Evolutionary conservation across 1,284 basidiomycete species (phyloP).

Genomic region (Ceratorhiza oryzae-sativae): DNA sequence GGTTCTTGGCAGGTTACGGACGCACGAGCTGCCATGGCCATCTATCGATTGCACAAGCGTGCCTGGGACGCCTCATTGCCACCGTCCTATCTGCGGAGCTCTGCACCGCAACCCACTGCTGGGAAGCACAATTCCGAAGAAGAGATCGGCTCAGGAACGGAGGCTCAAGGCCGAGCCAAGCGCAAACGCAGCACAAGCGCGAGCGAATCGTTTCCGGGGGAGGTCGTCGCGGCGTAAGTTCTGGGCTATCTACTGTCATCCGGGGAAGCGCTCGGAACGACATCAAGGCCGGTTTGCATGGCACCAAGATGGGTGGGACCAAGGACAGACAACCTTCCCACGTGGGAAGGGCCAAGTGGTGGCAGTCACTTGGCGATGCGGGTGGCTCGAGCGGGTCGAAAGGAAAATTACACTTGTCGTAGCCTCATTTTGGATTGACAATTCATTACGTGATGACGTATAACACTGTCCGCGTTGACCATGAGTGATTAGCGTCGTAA

Average conservation of each 20-base stretch:
- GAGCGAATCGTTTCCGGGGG: constrained; percentile 57
- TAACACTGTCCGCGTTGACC: background rate
- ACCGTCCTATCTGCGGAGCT: constrained; percentile 15
- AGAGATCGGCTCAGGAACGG: constrained; percentile 32
- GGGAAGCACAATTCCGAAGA: background rate
- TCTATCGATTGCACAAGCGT: constrained; percentile 87
- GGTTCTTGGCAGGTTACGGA: constrained; percentile 77
- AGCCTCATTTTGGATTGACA: background rate
- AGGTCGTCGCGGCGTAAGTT: constrained; percentile 71
- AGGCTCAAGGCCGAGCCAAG: constrained; percentile 42
- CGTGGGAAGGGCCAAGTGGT: constrained; percentile 28
- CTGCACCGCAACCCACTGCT: background rate
- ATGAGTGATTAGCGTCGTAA: background rate
- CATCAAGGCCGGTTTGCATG: constrained; percentile 44
- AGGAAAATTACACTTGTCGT: background rate
- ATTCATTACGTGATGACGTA: background rate
- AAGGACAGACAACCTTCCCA: background rate
- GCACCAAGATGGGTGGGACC: background rate
- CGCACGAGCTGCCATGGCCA: constrained; percentile 94
- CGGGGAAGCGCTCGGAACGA: constrained; percentile 20
- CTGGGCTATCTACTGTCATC: constrained; percentile 71
- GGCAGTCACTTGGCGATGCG: constrained; percentile 21
- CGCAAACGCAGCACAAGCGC: constrained; percentile 44
- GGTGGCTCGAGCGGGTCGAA: background rate
- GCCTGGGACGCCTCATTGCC: constrained; percentile 74